Percentiles rank a stretch among this genome's conserved stretches.
phyloP scores from a whole-genome alignment of 2,329 filamentous ascomycete genomes.

The Neocatenulostroma microsporum region DNA sequence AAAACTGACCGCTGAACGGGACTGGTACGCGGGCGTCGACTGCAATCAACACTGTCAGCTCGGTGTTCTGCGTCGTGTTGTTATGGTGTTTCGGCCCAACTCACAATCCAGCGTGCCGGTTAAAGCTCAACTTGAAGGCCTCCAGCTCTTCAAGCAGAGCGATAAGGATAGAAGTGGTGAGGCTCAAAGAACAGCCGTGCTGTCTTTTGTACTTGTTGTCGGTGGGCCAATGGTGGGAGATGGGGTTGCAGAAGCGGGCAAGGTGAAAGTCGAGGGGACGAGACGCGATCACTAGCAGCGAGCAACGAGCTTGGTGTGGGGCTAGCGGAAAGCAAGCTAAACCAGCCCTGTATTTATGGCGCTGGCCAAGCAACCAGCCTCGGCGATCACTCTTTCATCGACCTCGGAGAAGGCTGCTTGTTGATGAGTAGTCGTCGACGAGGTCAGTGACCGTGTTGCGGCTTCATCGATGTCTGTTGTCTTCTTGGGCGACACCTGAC shows the following conservation, averaged over 20 bases:
- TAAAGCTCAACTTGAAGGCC: conserved; percentile 3
- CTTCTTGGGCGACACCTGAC: background rate
- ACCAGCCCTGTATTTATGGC: no score
- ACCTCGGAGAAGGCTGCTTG: background rate
- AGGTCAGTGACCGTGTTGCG: no score
- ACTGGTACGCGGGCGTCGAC: conserved; percentile 6
- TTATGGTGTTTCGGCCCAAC: background rate
- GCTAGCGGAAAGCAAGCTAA: no score
- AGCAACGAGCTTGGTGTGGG: background rate
- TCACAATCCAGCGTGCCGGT: conserved; percentile 5
- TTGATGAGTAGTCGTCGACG: background rate
- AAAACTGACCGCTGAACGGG: conserved; percentile 10
- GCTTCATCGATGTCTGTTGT: no score
- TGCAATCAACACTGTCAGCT: background rate
- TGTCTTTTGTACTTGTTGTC: background rate
- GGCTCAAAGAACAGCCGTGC: background rate
- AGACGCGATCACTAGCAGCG: conserved; percentile 1
- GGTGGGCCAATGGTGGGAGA: no score
- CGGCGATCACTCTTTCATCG: background rate
- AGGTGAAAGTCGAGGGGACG: background rate
- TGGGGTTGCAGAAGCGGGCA: background rate
- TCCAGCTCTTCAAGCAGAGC: background rate
- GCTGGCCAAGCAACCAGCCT: conserved; percentile 1
- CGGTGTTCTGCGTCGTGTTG: no score
- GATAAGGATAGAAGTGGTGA: background rate